Evolutionary conservation across 2,329 filamentous ascomycete species (phyloP).

Genomic region (Cytospora chrysosperma): DNA sequence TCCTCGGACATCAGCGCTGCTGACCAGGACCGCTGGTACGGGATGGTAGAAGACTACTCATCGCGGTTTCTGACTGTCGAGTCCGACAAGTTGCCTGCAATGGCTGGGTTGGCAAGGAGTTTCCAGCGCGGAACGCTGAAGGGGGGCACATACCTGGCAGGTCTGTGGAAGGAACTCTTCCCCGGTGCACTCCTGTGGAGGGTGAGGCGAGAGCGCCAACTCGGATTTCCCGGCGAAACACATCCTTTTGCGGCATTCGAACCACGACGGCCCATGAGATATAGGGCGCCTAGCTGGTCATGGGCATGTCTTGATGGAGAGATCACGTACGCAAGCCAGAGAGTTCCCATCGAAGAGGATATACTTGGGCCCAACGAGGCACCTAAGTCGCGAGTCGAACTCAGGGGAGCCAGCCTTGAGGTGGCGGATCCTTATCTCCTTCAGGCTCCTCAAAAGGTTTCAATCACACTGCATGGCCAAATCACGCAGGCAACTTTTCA

Average conservation of each 20-base stretch:
- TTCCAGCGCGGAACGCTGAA: neutral
- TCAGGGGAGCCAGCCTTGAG: neutral
- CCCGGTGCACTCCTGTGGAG: conserved; percentile 8
- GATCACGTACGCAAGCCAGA: conserved; percentile 5
- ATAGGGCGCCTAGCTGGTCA: conserved; percentile 15
- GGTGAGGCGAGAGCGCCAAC: neutral
- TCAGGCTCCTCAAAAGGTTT: neutral
- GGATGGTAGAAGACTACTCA: conserved; percentile 9
- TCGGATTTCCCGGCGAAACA: neutral
- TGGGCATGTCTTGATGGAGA: conserved; percentile 11
- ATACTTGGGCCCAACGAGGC: neutral
- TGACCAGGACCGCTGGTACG: conserved; percentile 4
- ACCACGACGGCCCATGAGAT: neutral
- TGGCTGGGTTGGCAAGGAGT: conserved; percentile 1
- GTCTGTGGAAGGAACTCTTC: conserved; percentile 13
- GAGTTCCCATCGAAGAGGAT: neutral
- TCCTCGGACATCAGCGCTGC: neutral
- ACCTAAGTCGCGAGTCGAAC: neutral
- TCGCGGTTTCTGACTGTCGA: conserved; percentile 10
- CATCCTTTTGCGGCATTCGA: neutral
- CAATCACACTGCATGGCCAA: neutral
- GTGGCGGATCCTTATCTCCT: neutral
- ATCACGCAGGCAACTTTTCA: neutral
- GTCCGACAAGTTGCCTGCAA: conserved; percentile 8
- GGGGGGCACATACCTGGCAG: neutral